Evolutionary conservation across 78 protist genomes (phyloP).

Genomic region (Anaeramoeba flamelloides): DNA sequence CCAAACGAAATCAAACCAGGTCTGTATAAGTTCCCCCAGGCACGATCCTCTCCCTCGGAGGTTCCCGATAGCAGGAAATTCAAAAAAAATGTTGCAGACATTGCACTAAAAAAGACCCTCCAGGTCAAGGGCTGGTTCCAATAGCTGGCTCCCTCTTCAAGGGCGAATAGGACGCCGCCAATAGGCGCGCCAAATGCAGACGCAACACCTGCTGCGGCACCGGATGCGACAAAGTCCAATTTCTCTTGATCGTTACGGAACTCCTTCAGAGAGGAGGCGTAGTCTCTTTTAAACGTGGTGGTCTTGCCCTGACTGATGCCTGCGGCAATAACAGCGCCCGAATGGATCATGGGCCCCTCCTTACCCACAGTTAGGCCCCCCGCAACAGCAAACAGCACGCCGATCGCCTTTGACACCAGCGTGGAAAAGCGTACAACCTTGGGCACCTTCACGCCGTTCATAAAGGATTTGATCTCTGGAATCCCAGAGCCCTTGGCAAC

Average conservation of each 20-base stretch:
- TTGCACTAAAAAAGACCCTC: constrained; percentile 60
- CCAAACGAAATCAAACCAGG: constrained; percentile 54
- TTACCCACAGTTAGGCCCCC: constrained; percentile 40
- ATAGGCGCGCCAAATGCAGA: constrained; percentile 88
- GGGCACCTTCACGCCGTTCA: constrained; percentile 68
- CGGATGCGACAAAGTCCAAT: constrained; percentile 57
- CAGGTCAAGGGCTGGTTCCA: constrained; percentile 60
- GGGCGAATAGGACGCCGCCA: constrained; percentile 69
- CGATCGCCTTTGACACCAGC: constrained; percentile 33
- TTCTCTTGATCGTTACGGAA: constrained; percentile 58
- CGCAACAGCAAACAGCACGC: constrained; percentile 42
- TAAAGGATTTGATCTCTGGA: constrained; percentile 66
- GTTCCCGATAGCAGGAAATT: constrained; percentile 21
- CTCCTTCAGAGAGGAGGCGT: not conserved
- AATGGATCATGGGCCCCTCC: constrained; percentile 75
- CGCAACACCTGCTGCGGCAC: constrained; percentile 82
- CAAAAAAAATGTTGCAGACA: constrained; percentile 44
- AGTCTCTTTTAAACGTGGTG: not conserved
- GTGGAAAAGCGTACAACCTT: constrained; percentile 38
- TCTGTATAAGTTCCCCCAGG: constrained; percentile 24
- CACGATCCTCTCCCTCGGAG: not conserved
- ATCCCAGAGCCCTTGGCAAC: constrained; percentile 52
- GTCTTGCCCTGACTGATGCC: constrained; percentile 59
- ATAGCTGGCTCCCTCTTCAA: constrained; percentile 66
- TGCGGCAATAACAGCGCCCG: constrained; percentile 58